Percentiles rank a stretch among this genome's conserved stretches.
Conservation (phyloP, 805 yeast species). For the Tetrapisispora iriomotensis region DNA sequence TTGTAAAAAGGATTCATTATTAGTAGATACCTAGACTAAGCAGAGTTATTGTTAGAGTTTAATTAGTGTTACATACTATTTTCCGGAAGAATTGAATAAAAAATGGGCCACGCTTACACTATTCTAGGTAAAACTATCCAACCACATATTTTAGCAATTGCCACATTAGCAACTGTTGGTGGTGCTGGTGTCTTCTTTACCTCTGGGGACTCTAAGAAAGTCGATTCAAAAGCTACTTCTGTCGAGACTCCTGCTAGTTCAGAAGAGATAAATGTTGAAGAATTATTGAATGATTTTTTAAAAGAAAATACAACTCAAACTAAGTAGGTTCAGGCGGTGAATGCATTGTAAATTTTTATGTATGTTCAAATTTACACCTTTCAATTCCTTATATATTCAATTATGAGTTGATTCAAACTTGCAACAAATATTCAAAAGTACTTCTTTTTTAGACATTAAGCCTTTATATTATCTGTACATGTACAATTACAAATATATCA, state of each 20-base stretch:
- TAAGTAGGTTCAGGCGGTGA: neutral
- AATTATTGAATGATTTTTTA: slow-evolving; percentile 17
- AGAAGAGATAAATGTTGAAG: slow-evolving; percentile 21
- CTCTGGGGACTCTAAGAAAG: neutral
- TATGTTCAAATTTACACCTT: too few relatives aligned
- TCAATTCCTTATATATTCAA: neutral
- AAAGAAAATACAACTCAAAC: slow-evolving; percentile 9
- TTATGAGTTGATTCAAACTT: too few relatives aligned
- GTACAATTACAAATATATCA: too few relatives aligned
- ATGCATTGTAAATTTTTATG: too few relatives aligned
- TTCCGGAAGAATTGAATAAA: neutral
- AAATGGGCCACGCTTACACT: slow-evolving; percentile 44
- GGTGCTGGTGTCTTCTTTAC: slow-evolving; percentile 3
- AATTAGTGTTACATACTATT: too few relatives aligned
- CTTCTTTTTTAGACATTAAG: too few relatives aligned
- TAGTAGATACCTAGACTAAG: too few relatives aligned
- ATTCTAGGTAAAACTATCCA: slow-evolving; percentile 78
- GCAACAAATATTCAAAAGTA: too few relatives aligned
- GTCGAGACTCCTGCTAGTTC: neutral
- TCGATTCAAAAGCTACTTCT: neutral
- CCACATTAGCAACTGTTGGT: slow-evolving; percentile 36
- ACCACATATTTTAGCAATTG: slow-evolving; percentile 77
- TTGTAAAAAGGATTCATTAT: too few relatives aligned
- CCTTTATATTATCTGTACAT: too few relatives aligned
- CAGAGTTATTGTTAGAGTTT: too few relatives aligned